Base-by-base conservation (phyloP, 1,139 yeast species). In the Debaryomyces nepalensis region DNA sequence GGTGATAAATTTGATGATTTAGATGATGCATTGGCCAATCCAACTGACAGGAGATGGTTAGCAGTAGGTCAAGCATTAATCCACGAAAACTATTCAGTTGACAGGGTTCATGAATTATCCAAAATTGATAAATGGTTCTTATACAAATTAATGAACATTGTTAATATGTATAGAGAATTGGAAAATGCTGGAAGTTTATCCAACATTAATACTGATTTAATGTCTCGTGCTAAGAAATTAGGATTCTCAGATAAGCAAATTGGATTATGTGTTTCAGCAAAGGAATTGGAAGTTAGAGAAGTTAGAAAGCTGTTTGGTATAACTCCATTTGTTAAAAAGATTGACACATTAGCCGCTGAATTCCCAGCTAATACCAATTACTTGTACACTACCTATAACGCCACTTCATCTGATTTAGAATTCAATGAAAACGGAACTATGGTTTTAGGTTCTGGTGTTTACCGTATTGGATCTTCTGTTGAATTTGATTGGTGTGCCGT, bases 401-500 rank as follows among this genome's bases (percentile, higher is more conserved):
- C 97, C 43, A 79, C 89, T 41, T 77, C 81, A 40, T 85, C 86
- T 54, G 99, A 93, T 66, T 84, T 93, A 44, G 78, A 73, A 32
- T 93, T 93, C 61, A 80, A 87, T 58, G 98, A 91, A 50, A 80
- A 87, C 52, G 98, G 99, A 59, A 85, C 95, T 49, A 75, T 93
- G 81, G 99, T 93, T 33, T 77, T 93, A 54, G 99, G 99, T 42
- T 91, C 98, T 9, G 99, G 99, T 73, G 99, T 93, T 42, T 93
- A 93, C 79, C 82, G 99, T 70, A 93, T 93, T 63, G 99, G 99
- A 46, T 91, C 98, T 4, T 91, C 98, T 19, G 99, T 93, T 47
- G 99, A 93, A 71, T 93, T 93, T 58, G 99, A 93, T 70, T 93
- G 99, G 99, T 93, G 99, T 78, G 99, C 98, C 39, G 99, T 93